Evolutionary conservation across 345 rosid genomes (phyloP).

Genomic region (Euphorbia pulcherrima): DNA sequence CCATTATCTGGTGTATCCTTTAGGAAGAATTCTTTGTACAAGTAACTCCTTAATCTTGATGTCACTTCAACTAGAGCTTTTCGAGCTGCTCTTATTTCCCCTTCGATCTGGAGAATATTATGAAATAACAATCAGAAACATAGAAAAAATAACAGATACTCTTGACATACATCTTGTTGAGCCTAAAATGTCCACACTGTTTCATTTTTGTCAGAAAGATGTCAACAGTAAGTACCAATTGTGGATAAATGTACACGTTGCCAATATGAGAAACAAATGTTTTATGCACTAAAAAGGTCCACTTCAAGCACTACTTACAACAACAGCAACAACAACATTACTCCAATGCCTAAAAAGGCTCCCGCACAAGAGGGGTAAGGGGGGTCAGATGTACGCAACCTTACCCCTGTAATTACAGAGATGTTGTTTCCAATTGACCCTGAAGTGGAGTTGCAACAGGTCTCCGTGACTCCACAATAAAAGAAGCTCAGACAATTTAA

Average conservation of each 20-base stretch:
- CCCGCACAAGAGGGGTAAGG: too few species aligned
- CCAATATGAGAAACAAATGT: constrained; percentile 2
- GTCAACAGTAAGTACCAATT: constrained; percentile 3
- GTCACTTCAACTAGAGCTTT: constrained; percentile 94
- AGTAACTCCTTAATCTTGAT: constrained; percentile 57
- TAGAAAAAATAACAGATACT: constrained; percentile 4
- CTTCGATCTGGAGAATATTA: constrained; percentile 62
- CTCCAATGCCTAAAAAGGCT: too few species aligned
- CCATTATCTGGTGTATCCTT: constrained; percentile 48
- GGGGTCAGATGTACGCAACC: too few species aligned
- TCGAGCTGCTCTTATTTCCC: constrained; percentile 87
- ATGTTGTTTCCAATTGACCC: too few species aligned
- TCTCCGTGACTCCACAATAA: too few species aligned
- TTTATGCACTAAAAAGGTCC: neutral
- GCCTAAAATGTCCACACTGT: constrained; percentile 8
- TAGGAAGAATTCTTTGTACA: constrained; percentile 60
- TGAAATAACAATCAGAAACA: constrained; percentile 19
- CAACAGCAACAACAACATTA: too few species aligned
- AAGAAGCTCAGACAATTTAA: too few species aligned
- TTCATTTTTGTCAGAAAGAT: constrained; percentile 6
- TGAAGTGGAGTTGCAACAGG: too few species aligned
- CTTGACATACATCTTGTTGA: constrained; percentile 9
- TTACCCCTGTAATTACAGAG: too few species aligned
- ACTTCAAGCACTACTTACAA: constrained; percentile 1
- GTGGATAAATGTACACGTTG: neutral